Evolutionary conservation across 441 rosid species (phyloP), one percentile per base, ranked within the genome.

Genomic region (Populus trichocarpa): DNA sequence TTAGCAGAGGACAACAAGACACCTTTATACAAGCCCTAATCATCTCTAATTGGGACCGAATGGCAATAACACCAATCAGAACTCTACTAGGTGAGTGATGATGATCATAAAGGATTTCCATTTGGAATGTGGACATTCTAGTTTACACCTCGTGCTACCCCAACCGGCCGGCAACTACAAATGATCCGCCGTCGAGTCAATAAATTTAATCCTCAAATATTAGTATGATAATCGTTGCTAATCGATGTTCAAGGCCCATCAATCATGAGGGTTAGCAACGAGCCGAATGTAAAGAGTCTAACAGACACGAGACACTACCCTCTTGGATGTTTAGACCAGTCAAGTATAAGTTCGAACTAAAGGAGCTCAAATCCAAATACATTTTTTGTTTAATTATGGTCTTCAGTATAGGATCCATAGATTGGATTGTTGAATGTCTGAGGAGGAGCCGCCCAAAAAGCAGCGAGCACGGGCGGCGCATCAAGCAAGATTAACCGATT

Each of bases 141-240:
- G 22, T 77, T 64, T 67, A 64, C 13, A 70, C 36, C 61, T 9
- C 9, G 25, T 22, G 70, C 73, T 16, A 4, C 11, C 68, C 46
- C 16, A 22, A 36, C 70, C 25, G 50, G 76, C 70, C 25, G 50
- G 76, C 79, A 69, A 59, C 80, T 65, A 32, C 61, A 53, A 71
- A 70, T 71, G 69, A 59, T 77, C 81, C 82, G 84, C 85, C 84
- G 83, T 83, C 81, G 80, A 59, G 74, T 32, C 42, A 69, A 67
- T 72, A 25, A 66, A 68, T 78, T 63, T 75, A 66, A 64, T 66
- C 79, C 38, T 73, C 46, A 4, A 65, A 32, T 18, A 70, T 16
- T 35, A 36, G 33, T 67, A 68, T 63, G 73, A 72, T 68, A 78
- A 59, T 72, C 68, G 23, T 64, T 40, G 33, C 42, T 70, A 79